Evolutionary conservation across 805 yeast species (phyloP).

Genomic region (Saturnispora hagleri): DNA sequence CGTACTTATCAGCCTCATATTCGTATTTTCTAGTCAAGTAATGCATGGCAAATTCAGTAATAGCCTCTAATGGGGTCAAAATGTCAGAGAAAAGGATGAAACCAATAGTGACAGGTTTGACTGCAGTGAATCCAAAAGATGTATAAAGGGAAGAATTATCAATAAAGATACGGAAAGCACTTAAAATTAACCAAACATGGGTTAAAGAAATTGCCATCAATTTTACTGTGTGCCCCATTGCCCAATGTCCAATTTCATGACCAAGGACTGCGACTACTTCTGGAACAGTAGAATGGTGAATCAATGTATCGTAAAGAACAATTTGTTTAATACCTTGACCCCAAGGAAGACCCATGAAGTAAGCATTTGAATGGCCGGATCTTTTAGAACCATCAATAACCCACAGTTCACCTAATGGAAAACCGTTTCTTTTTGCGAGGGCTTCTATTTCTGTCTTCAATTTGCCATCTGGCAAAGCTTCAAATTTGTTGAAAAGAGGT

Average conservation of each 20-base stretch:
- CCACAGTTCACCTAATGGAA: constrained; percentile 79
- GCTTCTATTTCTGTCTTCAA: constrained; percentile 72
- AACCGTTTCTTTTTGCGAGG: constrained; percentile 63
- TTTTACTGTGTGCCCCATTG: constrained; percentile 75
- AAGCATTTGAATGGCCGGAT: constrained; percentile 94
- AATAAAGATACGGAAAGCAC: constrained; percentile 71
- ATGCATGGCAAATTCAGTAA: constrained; percentile 58
- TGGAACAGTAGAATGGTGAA: constrained; percentile 62
- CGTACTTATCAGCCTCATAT: constrained; percentile 87
- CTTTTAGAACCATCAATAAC: constrained; percentile 97
- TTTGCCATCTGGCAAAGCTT: constrained; percentile 86
- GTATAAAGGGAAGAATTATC: constrained; percentile 68
- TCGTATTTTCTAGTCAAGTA: constrained; percentile 77
- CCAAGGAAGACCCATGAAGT: constrained; percentile 95
- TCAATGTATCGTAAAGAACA: constrained; percentile 86
- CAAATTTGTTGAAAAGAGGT: constrained; percentile 86
- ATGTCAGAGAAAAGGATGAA: constrained; percentile 72
- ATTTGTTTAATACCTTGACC: constrained; percentile 63
- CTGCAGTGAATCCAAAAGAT: constrained; percentile 64
- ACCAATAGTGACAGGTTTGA: constrained; percentile 72
- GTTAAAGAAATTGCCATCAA: constrained; percentile 57
- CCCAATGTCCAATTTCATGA: constrained; percentile 99
- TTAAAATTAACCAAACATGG: constrained; percentile 56
- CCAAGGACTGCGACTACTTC: constrained; percentile 93
- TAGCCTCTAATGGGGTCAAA: constrained; percentile 66